Conservation (phyloP, 177 flowering plant species). For the Vitis hybrid region DNA sequence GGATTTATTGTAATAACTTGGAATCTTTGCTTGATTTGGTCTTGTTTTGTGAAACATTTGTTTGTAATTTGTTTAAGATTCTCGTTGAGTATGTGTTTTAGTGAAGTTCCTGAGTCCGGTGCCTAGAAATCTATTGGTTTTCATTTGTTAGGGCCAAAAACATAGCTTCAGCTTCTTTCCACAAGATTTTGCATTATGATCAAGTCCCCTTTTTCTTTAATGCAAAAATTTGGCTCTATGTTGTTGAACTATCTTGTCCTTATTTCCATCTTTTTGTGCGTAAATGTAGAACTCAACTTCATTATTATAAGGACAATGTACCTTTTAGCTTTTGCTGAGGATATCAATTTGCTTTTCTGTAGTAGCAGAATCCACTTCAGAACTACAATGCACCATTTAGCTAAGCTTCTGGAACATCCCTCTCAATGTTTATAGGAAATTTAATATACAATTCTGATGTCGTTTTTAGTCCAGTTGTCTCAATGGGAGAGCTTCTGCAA, state of each 20-base stretch:
- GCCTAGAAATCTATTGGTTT: background rate
- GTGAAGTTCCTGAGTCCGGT: background rate
- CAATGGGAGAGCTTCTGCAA: background rate
- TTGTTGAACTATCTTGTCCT: background rate
- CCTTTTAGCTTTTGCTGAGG: background rate
- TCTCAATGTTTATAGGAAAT: background rate
- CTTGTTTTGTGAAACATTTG: background rate
- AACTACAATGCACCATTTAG: too few species aligned
- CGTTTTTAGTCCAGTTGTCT: background rate
- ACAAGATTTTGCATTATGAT: background rate
- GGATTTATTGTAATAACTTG: background rate
- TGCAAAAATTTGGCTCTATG: background rate
- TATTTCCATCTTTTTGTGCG: background rate
- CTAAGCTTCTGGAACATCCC: background rate
- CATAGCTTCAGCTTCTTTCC: background rate
- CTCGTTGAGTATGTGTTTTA: background rate
- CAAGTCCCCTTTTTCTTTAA: too few species aligned
- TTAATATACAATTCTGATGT: background rate
- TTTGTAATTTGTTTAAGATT: background rate
- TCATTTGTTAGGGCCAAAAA: background rate
- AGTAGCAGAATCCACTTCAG: background rate
- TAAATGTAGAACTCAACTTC: background rate
- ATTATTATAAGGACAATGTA: background rate
- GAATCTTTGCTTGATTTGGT: background rate
- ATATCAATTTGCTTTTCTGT: background rate